phyloP scores from a whole-genome alignment of 192 early-diverging fungal genomes.

The Mortierella antarctica region DNA sequence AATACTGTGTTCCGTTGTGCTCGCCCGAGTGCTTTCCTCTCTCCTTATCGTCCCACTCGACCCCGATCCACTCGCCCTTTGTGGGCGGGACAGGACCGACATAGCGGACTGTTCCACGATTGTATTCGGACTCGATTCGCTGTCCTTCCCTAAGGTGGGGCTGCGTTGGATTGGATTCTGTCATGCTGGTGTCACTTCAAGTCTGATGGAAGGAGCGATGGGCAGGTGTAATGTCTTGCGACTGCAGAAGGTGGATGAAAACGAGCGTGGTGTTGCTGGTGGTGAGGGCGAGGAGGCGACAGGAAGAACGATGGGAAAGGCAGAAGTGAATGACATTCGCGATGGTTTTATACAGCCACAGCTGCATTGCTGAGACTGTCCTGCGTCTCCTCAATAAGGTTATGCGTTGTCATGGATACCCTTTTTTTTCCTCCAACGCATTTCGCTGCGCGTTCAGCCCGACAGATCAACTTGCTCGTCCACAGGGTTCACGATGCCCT shows the following conservation, averaged over 20 bases:
- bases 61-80: slow-evolving; percentile 67
- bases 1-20: slow-evolving; percentile 63
- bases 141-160: slow-evolving; percentile 39
- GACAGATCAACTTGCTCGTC: no score
- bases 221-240: background rate
- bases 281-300: no score
- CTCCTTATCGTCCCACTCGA: slow-evolving; percentile 70
- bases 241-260: no score
- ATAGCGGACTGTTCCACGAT: slow-evolving; percentile 60
- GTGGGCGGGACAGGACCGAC: slow-evolving; percentile 58
- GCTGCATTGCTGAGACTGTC: no score
- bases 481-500: no score
- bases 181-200: slow-evolving; percentile 5
- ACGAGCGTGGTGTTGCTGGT: no score
- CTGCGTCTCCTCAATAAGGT: background rate
- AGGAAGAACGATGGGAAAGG: no score
- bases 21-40: slow-evolving; percentile 72
- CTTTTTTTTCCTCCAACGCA: background rate
- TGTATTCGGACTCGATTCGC: slow-evolving; percentile 57
- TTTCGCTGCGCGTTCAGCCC: background rate
- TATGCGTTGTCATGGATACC: background rate
- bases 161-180: background rate
- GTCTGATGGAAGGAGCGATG: background rate
- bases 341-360: no score
- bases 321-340: no score